Conservation (phyloP, 2,329 filamentous ascomycete species). For the Exophiala dermatitidis region DNA sequence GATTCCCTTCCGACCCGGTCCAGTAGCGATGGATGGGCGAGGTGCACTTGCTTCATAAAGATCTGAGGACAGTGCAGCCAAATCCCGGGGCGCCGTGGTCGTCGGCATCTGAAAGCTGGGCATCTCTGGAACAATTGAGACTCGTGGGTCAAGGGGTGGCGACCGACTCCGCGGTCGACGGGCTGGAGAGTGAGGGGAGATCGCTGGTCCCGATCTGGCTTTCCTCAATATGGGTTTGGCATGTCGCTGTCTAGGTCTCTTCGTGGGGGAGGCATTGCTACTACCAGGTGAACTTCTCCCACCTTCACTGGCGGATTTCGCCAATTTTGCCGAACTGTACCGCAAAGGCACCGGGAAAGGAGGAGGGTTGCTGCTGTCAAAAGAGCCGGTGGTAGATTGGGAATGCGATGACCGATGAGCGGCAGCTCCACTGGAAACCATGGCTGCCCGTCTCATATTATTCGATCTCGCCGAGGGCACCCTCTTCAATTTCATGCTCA, state of each 20-base stretch:
- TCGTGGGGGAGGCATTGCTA: conserved; percentile 47
- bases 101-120: conserved; percentile 31
- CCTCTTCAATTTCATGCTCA: conserved; percentile 20
- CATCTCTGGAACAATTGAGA: conserved; percentile 28
- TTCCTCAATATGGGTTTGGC: conserved; percentile 62
- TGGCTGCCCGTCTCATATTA: conserved; percentile 67
- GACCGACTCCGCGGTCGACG: conserved; percentile 41
- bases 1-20: conserved; percentile 42
- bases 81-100: conserved; percentile 7
- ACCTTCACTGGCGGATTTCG: conserved; percentile 64
- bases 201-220: conserved; percentile 61
- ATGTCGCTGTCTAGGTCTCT: conserved; percentile 38
- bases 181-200: conserved; percentile 34
- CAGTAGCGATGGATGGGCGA: conserved; percentile 26
- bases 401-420: conserved; percentile 60
- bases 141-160: conserved; percentile 31
- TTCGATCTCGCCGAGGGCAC: conserved; percentile 39
- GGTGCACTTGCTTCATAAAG: conserved; percentile 25
- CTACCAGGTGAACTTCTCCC: conserved; percentile 67
- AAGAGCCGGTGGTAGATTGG: conserved; percentile 42
- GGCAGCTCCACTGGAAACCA: conserved; percentile 71
- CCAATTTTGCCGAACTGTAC: conserved; percentile 73
- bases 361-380: conserved; percentile 46
- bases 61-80: conserved; percentile 8
- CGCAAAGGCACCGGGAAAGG: conserved; percentile 89